Evolutionary conservation across 164 flowering plant species (phyloP).

Genomic region (Akebia trifoliata): DNA sequence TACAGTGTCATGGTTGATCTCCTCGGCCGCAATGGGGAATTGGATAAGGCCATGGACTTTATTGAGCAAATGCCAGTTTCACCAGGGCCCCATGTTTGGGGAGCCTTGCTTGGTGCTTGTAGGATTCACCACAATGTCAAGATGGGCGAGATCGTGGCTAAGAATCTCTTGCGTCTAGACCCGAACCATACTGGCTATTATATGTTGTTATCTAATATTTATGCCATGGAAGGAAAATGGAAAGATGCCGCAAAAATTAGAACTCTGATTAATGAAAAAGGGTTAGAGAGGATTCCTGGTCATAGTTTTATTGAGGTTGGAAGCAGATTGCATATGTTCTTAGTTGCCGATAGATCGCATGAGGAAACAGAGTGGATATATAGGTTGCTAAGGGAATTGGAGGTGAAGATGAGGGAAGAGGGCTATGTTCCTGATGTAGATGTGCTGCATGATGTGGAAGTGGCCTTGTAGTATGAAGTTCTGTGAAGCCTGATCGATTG

Average conservation of each 20-base stretch:
- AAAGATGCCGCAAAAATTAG: constrained; percentile 30
- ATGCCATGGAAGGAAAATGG: constrained; percentile 44
- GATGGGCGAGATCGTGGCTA: constrained; percentile 44
- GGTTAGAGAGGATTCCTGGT: constrained; percentile 35
- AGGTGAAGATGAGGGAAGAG: constrained; percentile 16
- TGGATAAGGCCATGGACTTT: constrained; percentile 39
- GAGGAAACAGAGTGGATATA: constrained; percentile 18
- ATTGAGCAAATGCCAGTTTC: constrained; percentile 30
- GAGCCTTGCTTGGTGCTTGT: constrained; percentile 57
- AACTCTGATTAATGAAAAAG: constrained; percentile 25
- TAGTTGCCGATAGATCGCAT: constrained; percentile 28
- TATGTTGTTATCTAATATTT: constrained; percentile 43
- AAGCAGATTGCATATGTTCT: constrained; percentile 25
- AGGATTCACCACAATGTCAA: constrained; percentile 38
- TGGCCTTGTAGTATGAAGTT: too few species aligned
- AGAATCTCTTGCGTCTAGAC: constrained; percentile 32
- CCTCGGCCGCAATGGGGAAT: constrained; percentile 45
- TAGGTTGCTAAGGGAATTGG: constrained; percentile 14
- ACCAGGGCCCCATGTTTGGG: constrained; percentile 46
- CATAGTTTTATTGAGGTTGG: constrained; percentile 34
- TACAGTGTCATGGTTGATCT: constrained; percentile 52
- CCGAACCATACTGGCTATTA: constrained; percentile 46
- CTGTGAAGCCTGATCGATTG: too few species aligned
- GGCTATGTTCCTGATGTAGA: constrained; percentile 4
- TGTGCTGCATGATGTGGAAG: constrained; percentile 8